phyloP scores from a whole-genome alignment of 139 green algal genomes.

The Chlamydomonas applanata region DNA sequence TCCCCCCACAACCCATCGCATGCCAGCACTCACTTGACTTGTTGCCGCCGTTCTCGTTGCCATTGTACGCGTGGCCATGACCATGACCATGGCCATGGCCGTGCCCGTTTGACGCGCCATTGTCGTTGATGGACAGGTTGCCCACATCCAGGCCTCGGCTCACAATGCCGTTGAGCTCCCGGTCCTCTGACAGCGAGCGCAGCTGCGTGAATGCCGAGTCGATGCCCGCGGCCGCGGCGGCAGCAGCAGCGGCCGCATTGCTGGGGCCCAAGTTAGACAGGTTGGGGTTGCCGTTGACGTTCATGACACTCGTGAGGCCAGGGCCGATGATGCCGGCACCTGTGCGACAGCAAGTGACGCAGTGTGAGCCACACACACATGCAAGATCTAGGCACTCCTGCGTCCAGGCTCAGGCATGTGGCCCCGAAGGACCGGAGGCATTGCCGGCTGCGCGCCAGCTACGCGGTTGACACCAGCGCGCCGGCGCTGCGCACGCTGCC shows the following conservation, averaged over 20 bases:
- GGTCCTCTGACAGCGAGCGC: conserved; percentile 37
- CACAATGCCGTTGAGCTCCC: conserved; percentile 23
- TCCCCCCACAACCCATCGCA: too few relatives aligned
- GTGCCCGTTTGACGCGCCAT: neutral
- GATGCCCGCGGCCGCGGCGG: neutral
- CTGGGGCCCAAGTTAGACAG: conserved; percentile 9
- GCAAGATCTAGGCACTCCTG: too few relatives aligned
- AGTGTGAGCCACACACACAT: too few relatives aligned
- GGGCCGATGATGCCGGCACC: conserved; percentile 57
- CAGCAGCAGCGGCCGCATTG: neutral
- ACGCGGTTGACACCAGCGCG: too few relatives aligned
- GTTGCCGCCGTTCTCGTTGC: too few relatives aligned
- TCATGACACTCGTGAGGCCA: conserved; percentile 35
- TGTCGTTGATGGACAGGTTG: conserved; percentile 4
- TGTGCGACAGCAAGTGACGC: conserved; percentile 1
- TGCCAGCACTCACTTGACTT: too few relatives aligned
- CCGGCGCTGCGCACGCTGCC: too few relatives aligned
- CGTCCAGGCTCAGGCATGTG: too few relatives aligned
- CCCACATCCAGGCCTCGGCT: conserved; percentile 17
- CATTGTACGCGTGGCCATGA: too few relatives aligned
- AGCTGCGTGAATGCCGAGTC: conserved; percentile 28
- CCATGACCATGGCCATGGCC: too few relatives aligned
- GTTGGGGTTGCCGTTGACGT: neutral
- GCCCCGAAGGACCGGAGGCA: too few relatives aligned
- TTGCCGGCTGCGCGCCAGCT: too few relatives aligned